A percentile compares a stretch with the other conserved stretches of the same genome.
phyloP scores from a whole-genome alignment of 352 stramenopile species.

The Pythium periplocum region DNA sequence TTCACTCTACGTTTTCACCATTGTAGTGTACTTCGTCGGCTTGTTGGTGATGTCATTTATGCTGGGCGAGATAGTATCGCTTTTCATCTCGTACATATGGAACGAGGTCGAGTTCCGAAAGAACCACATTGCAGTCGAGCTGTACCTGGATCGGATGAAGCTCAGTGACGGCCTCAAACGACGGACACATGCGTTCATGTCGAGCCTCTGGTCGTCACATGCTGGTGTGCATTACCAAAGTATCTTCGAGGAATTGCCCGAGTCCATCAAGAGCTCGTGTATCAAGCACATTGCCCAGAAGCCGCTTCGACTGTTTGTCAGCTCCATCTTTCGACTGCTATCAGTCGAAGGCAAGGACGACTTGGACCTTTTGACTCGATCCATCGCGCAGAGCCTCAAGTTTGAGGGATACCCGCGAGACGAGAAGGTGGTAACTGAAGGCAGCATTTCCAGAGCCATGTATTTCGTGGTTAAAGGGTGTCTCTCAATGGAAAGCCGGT shows the following conservation, averaged over 20 bases:
- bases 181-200: slow-evolving; percentile 16
- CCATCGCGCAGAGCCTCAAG: slow-evolving; percentile 9
- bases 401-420: slow-evolving; percentile 23
- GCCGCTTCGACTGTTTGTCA: slow-evolving; percentile 11
- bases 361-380: slow-evolving; percentile 7
- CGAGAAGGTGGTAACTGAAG: slow-evolving; percentile 21
- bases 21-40: slow-evolving; percentile 17
- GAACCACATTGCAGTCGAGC: slow-evolving; percentile 5
- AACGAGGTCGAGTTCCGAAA: slow-evolving; percentile 24
- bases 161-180: slow-evolving; percentile 19
- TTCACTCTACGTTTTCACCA: slow-evolving; percentile 12
- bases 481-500: slow-evolving; percentile 8
- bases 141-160: slow-evolving; percentile 5
- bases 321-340: slow-evolving; percentile 16
- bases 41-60: slow-evolving; percentile 13
- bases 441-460: slow-evolving; percentile 20
- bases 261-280: slow-evolving; percentile 7
- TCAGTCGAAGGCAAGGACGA: slow-evolving; percentile 3
- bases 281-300: slow-evolving; percentile 13
- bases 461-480: slow-evolving; percentile 23
- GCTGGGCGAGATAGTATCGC: slow-evolving; percentile 9
- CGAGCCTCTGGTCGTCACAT: slow-evolving; percentile 22
- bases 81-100: slow-evolving; percentile 23
- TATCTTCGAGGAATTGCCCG: slow-evolving; percentile 18
- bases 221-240: slow-evolving; percentile 15